These are phyloP conservation scores for Colletotrichum chrysophilum DNA, from an alignment of 2,329 filamentous ascomycete species.

Conservation along the genomic window DNA sequence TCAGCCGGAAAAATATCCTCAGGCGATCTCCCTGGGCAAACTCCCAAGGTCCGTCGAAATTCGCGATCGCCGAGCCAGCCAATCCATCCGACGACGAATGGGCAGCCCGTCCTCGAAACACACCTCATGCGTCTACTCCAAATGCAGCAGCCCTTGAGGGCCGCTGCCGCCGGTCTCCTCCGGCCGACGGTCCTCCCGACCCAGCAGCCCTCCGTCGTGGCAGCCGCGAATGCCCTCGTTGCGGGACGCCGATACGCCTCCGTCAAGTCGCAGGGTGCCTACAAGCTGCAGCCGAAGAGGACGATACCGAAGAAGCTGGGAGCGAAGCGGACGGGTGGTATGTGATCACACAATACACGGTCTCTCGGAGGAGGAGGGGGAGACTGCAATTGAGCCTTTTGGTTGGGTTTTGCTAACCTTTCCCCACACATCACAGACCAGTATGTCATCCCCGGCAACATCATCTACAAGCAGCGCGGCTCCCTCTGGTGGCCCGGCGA, in stretches of 20 bases:
- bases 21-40: conserved; percentile 12
- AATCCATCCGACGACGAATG: neutral
- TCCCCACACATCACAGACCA: conserved; percentile 64
- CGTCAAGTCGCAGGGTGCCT: conserved; percentile 70
- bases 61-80: neutral
- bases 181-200: conserved; percentile 16
- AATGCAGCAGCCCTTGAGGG: conserved; percentile 51
- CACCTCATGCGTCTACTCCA: conserved; percentile 50
- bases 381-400: neutral
- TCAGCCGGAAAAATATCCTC: conserved; percentile 21
- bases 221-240: conserved; percentile 42
- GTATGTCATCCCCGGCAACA: conserved; percentile 94
- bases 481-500: conserved; percentile 95
- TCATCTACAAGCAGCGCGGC: conserved; percentile 96
- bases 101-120: conserved; percentile 18
- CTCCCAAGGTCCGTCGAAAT: neutral
- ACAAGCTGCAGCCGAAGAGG: conserved; percentile 67
- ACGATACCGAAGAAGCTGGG: conserved; percentile 82
- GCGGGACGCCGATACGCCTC: conserved; percentile 60
- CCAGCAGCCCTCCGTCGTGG: conserved; percentile 22
- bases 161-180: conserved; percentile 37
- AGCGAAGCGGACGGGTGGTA: conserved; percentile 90
- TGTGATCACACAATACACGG: conserved; percentile 31
- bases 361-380: neutral
- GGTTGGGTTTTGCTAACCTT: conserved; percentile 1